Conservation (phyloP, 148 eudicot species). For the Silene uniflora region DNA sequence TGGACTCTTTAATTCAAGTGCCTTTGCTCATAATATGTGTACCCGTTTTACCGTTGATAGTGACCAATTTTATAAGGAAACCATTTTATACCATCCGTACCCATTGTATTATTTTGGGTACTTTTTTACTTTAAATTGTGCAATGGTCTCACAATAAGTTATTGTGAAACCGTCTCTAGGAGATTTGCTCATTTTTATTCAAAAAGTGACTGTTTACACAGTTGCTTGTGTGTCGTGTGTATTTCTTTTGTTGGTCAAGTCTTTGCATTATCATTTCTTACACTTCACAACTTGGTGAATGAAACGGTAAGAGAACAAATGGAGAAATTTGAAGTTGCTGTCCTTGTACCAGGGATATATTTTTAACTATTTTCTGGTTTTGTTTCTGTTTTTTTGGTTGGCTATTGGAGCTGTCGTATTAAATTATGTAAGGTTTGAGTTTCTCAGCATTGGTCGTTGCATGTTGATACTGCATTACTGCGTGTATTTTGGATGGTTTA, state of each 20-base stretch:
- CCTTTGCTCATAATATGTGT: no score
- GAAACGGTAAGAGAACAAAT: not conserved
- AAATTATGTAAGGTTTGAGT: no score
- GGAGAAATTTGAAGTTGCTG: not conserved
- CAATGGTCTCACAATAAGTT: no score
- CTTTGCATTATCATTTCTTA: not conserved
- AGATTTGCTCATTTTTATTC: not conserved
- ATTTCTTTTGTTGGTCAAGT: not conserved
- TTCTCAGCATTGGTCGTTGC: not conserved
- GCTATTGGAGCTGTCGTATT: not conserved
- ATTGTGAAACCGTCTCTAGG: no score
- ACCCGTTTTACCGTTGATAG: no score
- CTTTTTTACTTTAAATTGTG: no score
- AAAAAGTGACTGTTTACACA: not conserved
- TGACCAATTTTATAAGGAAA: no score
- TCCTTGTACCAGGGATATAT: not conserved
- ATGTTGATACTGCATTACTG: no score
- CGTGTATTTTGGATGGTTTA: no score
- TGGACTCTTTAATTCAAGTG: no score
- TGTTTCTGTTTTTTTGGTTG: not conserved
- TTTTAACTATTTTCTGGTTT: not conserved
- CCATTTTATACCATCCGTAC: no score
- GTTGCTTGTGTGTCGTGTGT: slow-evolving; percentile 6
- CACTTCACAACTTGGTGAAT: not conserved
- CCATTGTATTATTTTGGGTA: no score